Conservation (phyloP, 495 filamentous ascomycete species). For the Lophiotrema nucula region DNA sequence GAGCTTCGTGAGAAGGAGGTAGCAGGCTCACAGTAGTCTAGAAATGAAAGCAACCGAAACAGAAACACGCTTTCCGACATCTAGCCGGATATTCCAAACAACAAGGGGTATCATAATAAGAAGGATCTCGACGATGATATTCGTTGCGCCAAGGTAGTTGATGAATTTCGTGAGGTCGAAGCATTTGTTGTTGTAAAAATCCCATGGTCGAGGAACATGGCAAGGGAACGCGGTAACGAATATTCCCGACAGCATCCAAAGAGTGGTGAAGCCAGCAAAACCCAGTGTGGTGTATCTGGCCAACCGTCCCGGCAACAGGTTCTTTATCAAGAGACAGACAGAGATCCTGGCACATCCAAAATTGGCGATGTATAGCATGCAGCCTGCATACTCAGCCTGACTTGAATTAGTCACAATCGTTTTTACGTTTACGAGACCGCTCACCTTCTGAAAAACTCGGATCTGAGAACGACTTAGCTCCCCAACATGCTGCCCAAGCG, state of each 20-base stretch:
- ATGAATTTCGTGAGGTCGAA: slow-evolving; percentile 14
- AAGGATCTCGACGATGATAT: slow-evolving; percentile 23
- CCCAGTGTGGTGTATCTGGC: slow-evolving; percentile 1
- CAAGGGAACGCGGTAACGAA: slow-evolving; percentile 49
- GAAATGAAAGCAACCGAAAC: slow-evolving; percentile 21
- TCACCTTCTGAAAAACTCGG: slow-evolving; percentile 26
- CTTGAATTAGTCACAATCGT: too few species aligned
- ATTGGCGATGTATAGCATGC: slow-evolving; percentile 31
- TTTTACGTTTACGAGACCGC: too few species aligned
- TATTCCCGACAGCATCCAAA: slow-evolving; percentile 38
- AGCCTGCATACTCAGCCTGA: slow-evolving; percentile 23
- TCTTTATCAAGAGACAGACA: slow-evolving; percentile 24
- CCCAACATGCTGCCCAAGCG: slow-evolving; percentile 6
- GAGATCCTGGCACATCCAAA: slow-evolving; percentile 28
- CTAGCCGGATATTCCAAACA: slow-evolving; percentile 29
- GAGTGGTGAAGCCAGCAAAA: slow-evolving; percentile 19
- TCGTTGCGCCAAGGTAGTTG: slow-evolving; percentile 27
- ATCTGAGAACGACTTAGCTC: neutral
- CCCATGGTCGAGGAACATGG: slow-evolving; percentile 19
- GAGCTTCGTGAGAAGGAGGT: neutral
- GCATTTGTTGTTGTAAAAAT: slow-evolving; percentile 13
- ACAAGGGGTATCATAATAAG: slow-evolving; percentile 26
- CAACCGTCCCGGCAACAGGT: slow-evolving; percentile 19
- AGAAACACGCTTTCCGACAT: slow-evolving; percentile 19
- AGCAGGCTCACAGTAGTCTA: slow-evolving; percentile 12